These are phyloP conservation scores for Chrysanthemum seticuspe DNA, from an alignment of 129 eudicot species.

Conservation along the genomic window DNA sequence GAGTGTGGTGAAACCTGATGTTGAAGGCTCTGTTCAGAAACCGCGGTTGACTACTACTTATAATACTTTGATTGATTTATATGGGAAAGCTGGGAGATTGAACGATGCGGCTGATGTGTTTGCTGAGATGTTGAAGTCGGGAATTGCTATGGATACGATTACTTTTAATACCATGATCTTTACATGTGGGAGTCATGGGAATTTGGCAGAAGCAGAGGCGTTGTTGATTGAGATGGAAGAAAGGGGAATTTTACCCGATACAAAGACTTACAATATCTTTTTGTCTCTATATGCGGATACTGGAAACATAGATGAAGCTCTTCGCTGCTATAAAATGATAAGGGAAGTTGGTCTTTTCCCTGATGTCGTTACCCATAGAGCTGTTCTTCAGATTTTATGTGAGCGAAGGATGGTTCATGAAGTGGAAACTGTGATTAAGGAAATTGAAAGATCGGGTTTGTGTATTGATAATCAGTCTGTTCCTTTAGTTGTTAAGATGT, in stretches of 20 bases:
- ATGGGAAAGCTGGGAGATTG: slow-evolving; percentile 82
- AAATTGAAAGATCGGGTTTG: slow-evolving; percentile 50
- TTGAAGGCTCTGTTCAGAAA: slow-evolving; percentile 40
- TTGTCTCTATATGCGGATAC: slow-evolving; percentile 57
- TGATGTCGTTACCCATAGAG: slow-evolving; percentile 70
- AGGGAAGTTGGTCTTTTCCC: slow-evolving; percentile 75
- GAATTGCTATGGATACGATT: slow-evolving; percentile 58
- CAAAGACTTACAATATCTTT: slow-evolving; percentile 76
- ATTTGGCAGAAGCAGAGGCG: slow-evolving; percentile 69
- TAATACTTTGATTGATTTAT: slow-evolving; percentile 78
- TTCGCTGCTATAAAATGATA: slow-evolving; percentile 55
- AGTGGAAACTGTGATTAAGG: slow-evolving; percentile 66
- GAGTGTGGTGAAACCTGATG: slow-evolving; percentile 11
- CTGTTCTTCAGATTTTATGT: slow-evolving; percentile 56
- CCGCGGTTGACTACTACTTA: slow-evolving; percentile 65
- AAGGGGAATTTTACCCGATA: slow-evolving; percentile 65
- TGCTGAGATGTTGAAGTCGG: slow-evolving; percentile 69
- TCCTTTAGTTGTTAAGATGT: slow-evolving; percentile 59
- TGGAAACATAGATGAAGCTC: slow-evolving; percentile 59
- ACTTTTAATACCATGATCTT: slow-evolving; percentile 80
- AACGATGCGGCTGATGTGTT: slow-evolving; percentile 80
- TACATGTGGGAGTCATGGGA: slow-evolving; percentile 79
- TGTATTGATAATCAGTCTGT: slow-evolving; percentile 58
- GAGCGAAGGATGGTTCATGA: slow-evolving; percentile 56
- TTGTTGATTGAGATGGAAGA: slow-evolving; percentile 79